phyloP scores from a whole-genome alignment of 192 early-diverging fungal genomes.

The Linnemannia hyalina region DNA sequence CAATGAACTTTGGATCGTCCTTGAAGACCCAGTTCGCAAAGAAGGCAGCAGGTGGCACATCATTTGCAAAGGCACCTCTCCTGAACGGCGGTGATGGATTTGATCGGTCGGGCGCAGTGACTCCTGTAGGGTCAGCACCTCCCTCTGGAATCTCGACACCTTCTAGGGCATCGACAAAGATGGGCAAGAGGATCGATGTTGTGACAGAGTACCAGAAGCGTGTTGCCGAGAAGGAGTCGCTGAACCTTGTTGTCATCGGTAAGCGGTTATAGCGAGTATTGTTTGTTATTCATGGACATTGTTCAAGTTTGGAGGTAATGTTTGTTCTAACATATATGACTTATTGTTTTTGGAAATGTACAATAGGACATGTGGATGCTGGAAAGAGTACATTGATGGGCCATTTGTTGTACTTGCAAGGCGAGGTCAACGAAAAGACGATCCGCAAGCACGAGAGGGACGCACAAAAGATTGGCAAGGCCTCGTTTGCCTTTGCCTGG shows the following conservation, averaged over 20 bases:
- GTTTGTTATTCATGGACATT: neutral
- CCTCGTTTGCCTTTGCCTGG: conserved; percentile 98
- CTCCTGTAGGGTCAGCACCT: conserved; percentile 42
- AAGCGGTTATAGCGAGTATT: conserved; percentile 4
- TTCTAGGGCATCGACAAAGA: conserved; percentile 49
- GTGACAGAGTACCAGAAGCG: conserved; percentile 78
- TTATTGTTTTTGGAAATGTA: no score
- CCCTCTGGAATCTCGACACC: conserved; percentile 48
- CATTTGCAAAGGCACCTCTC: conserved; percentile 21
- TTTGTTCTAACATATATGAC: no score
- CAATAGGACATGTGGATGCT: conserved; percentile 92
- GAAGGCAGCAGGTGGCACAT: neutral
- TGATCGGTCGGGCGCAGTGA: conserved; percentile 24
- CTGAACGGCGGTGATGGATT: neutral
- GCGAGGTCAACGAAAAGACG: conserved; percentile 89
- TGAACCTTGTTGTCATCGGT: conserved; percentile 94
- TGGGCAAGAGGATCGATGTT: conserved; percentile 78
- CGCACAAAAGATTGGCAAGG: conserved; percentile 93
- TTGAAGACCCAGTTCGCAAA: conserved; percentile 3
- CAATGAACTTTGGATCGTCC: conserved; percentile 57
- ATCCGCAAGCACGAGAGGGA: conserved; percentile 92
- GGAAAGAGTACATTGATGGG: conserved; percentile 99
- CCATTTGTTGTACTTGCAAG: conserved; percentile 89
- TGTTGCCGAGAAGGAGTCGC: conserved; percentile 70
- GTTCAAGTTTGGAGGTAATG: no score